Conservation (phyloP, 2,329 filamentous ascomycete species). For the Aspergillus novofumigatus region DNA sequence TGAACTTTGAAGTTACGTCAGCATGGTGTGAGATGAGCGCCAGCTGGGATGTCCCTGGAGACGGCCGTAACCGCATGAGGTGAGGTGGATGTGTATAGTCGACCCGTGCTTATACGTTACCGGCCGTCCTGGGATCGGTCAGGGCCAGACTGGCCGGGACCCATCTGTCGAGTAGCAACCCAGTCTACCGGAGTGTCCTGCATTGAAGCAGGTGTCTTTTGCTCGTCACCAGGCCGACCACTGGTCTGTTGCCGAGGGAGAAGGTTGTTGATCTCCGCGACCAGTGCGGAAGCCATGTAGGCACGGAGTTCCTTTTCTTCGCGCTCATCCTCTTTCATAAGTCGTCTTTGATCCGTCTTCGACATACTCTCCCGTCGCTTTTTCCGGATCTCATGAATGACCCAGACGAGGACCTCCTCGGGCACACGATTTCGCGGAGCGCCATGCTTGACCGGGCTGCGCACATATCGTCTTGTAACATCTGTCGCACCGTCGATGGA, state of each 20-base stretch:
- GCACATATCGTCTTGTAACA: constrained; percentile 63
- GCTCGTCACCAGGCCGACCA: constrained; percentile 34
- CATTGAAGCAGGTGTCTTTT: constrained; percentile 38
- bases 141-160: constrained; percentile 30
- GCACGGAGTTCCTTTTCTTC: constrained; percentile 45
- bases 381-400: constrained; percentile 85
- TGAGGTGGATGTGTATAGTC: background rate
- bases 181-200: constrained; percentile 33
- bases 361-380: constrained; percentile 77
- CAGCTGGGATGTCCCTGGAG: background rate
- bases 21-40: background rate
- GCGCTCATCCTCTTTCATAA: constrained; percentile 47
- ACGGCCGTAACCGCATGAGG: background rate
- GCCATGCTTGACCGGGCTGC: constrained; percentile 53
- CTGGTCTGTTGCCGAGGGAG: constrained; percentile 26
- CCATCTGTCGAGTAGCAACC: constrained; percentile 26
- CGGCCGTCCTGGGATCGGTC: constrained; percentile 31
- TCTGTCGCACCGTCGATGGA: constrained; percentile 77
- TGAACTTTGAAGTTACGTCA: background rate
- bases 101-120: constrained; percentile 15
- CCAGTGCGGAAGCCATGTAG: constrained; percentile 44
- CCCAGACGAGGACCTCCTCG: constrained; percentile 85
- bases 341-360: constrained; percentile 62
- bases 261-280: constrained; percentile 43
- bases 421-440: constrained; percentile 73